These are phyloP conservation scores for Alternaria sp. DNA, from an alignment of 2,329 filamentous ascomycete species.

Conservation along the genomic window DNA sequence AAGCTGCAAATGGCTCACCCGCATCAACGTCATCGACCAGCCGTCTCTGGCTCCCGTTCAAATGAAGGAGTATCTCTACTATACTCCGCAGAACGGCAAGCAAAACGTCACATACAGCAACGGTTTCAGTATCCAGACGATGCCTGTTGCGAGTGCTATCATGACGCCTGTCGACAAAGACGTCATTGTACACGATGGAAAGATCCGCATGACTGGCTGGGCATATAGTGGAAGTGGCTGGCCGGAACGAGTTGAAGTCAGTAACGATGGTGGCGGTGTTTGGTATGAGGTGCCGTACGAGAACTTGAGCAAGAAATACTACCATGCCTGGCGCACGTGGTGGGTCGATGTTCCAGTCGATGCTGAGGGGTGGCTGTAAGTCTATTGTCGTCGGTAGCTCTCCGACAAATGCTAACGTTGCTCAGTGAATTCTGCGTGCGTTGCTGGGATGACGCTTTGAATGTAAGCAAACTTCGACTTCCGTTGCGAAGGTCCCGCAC, in stretches of 20 bases:
- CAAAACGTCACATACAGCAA: constrained; percentile 67
- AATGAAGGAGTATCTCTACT: constrained; percentile 72
- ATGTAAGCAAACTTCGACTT: constrained; percentile 32
- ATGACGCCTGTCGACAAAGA: constrained; percentile 68
- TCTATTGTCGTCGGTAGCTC: not conserved
- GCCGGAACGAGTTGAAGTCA: constrained; percentile 68
- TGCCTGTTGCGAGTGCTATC: constrained; percentile 72
- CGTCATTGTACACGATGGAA: constrained; percentile 66
- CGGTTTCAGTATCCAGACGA: constrained; percentile 73
- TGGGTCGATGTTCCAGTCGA: constrained; percentile 66
- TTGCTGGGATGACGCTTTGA: constrained; percentile 56
- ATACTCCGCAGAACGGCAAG: constrained; percentile 71
- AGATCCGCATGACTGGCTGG: constrained; percentile 61
- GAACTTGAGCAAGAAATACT: constrained; percentile 67
- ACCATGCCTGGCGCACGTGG: constrained; percentile 71
- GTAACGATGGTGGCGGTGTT: constrained; percentile 66
- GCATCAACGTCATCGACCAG: constrained; percentile 65
- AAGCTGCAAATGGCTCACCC: constrained; percentile 68
- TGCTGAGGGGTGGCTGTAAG: constrained; percentile 54
- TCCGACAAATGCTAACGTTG: not conserved
- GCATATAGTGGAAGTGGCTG: constrained; percentile 54
- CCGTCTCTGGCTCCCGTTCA: constrained; percentile 68
- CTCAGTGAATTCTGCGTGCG: constrained; percentile 50
- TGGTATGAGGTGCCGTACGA: constrained; percentile 70
- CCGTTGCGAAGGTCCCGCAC: not conserved